Evolutionary conservation across 306 rosid genomes (phyloP).

Genomic region (Lablab purpureus): DNA sequence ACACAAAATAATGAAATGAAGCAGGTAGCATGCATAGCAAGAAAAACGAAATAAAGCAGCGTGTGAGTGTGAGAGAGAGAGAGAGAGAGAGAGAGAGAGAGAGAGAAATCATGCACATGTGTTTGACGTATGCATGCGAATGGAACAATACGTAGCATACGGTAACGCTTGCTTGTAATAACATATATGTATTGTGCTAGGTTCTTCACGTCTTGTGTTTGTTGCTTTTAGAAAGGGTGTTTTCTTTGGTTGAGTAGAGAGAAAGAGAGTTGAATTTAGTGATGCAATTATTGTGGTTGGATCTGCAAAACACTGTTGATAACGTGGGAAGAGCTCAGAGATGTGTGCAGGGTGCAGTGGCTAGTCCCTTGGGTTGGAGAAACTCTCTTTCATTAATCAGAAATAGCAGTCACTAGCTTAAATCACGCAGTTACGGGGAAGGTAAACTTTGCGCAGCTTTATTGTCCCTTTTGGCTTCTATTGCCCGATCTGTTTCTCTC

Average conservation of each 20-base stretch:
- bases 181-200: background rate
- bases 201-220: background rate
- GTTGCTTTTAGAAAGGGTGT: background rate
- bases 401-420: conserved; percentile 46
- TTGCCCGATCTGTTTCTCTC: conserved; percentile 48
- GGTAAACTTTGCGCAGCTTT: conserved; percentile 61
- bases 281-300: conserved; percentile 45
- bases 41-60: background rate
- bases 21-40: background rate
- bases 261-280: conserved; percentile 30
- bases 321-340: conserved; percentile 43
- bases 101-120: background rate
- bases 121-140: background rate
- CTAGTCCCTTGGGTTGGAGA: conserved; percentile 46
- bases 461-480: conserved; percentile 56
- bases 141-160: background rate
- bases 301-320: conserved; percentile 48
- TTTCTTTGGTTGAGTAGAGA: conserved; percentile 30
- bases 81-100: too few species aligned
- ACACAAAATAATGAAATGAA: background rate
- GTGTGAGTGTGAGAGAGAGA: background rate
- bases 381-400: conserved; percentile 34
- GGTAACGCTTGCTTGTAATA: conserved; percentile 16
- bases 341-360: conserved; percentile 40
- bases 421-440: conserved; percentile 66